Percentiles rank a stretch among this genome's conserved stretches.
phyloP scores from a whole-genome alignment of 1,284 basidiomycete genomes.

The Mycena sp. region DNA sequence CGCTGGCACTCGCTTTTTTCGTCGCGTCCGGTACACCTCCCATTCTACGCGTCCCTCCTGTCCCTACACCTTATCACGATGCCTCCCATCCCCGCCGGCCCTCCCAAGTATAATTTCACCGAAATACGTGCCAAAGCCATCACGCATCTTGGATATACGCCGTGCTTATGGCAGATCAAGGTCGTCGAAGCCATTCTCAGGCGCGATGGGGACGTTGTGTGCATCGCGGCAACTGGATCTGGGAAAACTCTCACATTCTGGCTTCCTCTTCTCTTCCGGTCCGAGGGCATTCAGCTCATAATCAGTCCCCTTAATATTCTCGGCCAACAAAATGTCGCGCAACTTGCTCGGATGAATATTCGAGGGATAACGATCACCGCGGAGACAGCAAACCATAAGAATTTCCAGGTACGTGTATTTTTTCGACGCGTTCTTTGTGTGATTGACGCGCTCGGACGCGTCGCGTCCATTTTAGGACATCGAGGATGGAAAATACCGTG shows the following conservation, averaged over 20 bases:
- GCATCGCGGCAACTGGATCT: constrained; percentile 32
- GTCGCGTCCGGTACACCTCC: too few relatives aligned
- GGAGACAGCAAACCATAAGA: constrained; percentile 1
- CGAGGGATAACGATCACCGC: neutral
- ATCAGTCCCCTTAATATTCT: constrained; percentile 11
- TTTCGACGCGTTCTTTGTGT: too few relatives aligned
- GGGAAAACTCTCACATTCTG: constrained; percentile 34
- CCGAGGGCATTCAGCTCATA: constrained; percentile 20
- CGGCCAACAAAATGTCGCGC: constrained; percentile 13
- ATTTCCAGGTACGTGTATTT: constrained; percentile 4
- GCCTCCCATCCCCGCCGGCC: neutral
- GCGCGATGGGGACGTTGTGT: constrained; percentile 33
- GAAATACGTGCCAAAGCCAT: constrained; percentile 9
- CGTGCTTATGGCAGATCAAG: constrained; percentile 36
- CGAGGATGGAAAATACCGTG: constrained; percentile 1
- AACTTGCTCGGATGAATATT: neutral
- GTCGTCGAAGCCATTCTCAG: constrained; percentile 31
- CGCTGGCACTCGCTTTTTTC: too few relatives aligned
- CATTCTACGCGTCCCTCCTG: too few relatives aligned
- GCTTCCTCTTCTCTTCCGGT: constrained; percentile 36
- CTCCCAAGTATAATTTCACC: neutral
- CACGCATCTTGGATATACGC: constrained; percentile 16
- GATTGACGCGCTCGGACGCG: too few relatives aligned
- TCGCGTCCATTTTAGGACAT: neutral
- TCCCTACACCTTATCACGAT: neutral